phyloP scores from a whole-genome alignment of 176 grass and related monocot genomes.

The Aegilops tauschii region DNA sequence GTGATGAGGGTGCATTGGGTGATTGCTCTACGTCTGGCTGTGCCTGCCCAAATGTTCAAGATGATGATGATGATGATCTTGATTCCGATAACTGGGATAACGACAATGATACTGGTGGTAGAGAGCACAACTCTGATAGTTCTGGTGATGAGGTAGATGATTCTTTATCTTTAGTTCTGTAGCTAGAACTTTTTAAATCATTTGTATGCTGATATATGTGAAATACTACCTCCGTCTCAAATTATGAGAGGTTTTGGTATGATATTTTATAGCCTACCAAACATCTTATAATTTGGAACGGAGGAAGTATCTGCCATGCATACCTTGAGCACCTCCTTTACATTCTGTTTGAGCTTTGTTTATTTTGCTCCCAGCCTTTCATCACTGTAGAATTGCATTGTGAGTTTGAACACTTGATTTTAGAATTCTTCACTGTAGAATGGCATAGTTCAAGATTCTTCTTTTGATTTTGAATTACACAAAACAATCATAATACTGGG shows the following conservation, averaged over 20 bases:
- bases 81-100: slow-evolving; percentile 42
- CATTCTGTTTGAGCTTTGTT: neutral
- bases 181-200: neutral
- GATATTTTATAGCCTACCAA: too few species aligned
- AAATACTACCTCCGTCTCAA: too few species aligned
- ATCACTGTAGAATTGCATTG: neutral
- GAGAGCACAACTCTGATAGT: slow-evolving; percentile 25
- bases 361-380: neutral
- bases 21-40: slow-evolving; percentile 27
- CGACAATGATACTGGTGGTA: slow-evolving; percentile 24
- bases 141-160: slow-evolving; percentile 66
- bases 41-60: slow-evolving; percentile 1
- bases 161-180: neutral
- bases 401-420: neutral
- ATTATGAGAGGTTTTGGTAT: too few species aligned
- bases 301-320: neutral
- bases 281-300: too few species aligned
- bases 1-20: slow-evolving; percentile 17
- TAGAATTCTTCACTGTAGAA: neutral
- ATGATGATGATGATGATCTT: slow-evolving; percentile 35
- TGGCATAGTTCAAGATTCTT: neutral
- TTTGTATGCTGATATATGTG: neutral
- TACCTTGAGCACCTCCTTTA: neutral
- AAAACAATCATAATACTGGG: neutral
- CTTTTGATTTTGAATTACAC: neutral